These are phyloP conservation scores for Fraxinus dipetala DNA, from an alignment of 305 asterid genomes.

Conservation along the genomic window DNA sequence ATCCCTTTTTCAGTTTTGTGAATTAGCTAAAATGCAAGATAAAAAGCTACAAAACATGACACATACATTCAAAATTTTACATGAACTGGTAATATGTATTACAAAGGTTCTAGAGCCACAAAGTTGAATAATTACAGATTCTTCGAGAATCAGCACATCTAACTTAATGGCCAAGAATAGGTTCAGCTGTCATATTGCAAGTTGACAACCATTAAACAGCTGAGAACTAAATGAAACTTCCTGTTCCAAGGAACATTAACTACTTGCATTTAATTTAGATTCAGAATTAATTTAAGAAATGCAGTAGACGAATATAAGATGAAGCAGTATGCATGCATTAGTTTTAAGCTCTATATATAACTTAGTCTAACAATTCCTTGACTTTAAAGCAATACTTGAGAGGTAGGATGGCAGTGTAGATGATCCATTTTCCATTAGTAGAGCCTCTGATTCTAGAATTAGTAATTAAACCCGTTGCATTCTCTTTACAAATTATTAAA, in stretches of 20 bases:
- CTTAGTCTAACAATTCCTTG: background rate
- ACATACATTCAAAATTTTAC: background rate
- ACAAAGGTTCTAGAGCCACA: background rate
- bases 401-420: background rate
- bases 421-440: background rate
- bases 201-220: background rate
- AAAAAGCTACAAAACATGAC: conserved; percentile 18
- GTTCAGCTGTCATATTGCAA: background rate
- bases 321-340: conserved; percentile 10
- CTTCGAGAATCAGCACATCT: background rate
- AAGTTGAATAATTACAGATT: conserved; percentile 11
- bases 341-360: conserved; percentile 7
- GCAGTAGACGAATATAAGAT: background rate
- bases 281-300: conserved; percentile 1
- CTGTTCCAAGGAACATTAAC: conserved; percentile 4
- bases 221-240: conserved; percentile 1
- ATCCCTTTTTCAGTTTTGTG: background rate
- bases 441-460: background rate
- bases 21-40: conserved; percentile 14
- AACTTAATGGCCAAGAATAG: background rate
- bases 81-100: conserved; percentile 1
- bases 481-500: conserved; percentile 10
- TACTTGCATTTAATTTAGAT: background rate
- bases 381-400: conserved; percentile 8
- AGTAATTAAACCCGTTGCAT: conserved; percentile 5